These are phyloP conservation scores for Pichia insulana DNA, from an alignment of 805 yeast species.

Conservation along the genomic window DNA sequence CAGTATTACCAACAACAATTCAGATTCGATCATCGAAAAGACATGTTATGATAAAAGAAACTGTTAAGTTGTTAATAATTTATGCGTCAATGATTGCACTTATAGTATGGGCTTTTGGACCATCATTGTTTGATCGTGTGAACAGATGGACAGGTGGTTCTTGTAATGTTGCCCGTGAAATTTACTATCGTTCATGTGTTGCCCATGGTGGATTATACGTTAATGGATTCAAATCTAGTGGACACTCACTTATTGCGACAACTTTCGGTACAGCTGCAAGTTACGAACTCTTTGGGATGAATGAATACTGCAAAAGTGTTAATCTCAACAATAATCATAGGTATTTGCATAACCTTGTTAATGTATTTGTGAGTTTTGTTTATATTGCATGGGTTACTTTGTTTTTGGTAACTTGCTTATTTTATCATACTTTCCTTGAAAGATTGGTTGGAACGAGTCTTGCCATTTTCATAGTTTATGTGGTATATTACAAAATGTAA, in stretches of 20 bases:
- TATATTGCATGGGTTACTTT: constrained; percentile 29
- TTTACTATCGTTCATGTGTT: constrained; percentile 18
- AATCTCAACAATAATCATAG: too few species aligned
- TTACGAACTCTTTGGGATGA: too few species aligned
- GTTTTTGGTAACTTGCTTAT: constrained; percentile 36
- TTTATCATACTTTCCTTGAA: constrained; percentile 42
- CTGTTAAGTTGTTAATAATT: constrained; percentile 14
- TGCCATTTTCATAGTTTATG: constrained; percentile 30
- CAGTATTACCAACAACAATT: constrained; percentile 12
- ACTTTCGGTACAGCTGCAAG: constrained; percentile 18
- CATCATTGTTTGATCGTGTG: constrained; percentile 26
- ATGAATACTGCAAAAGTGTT: too few species aligned
- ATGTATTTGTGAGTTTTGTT: neutral
- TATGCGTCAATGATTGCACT: constrained; percentile 17
- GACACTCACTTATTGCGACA: constrained; percentile 32
- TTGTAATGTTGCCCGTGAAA: constrained; percentile 22
- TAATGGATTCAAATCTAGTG: constrained; percentile 35
- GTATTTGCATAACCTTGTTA: neutral
- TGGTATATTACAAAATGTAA: constrained; percentile 1
- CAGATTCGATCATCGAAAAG: constrained; percentile 5
- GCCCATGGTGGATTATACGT: constrained; percentile 25
- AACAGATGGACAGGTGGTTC: constrained; percentile 32
- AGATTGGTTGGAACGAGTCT: constrained; percentile 35
- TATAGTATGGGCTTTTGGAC: constrained; percentile 29
- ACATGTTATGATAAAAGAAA: neutral